Conservation (phyloP, 768 basidiomycete genomes). For the Lentinula lateritia region DNA sequence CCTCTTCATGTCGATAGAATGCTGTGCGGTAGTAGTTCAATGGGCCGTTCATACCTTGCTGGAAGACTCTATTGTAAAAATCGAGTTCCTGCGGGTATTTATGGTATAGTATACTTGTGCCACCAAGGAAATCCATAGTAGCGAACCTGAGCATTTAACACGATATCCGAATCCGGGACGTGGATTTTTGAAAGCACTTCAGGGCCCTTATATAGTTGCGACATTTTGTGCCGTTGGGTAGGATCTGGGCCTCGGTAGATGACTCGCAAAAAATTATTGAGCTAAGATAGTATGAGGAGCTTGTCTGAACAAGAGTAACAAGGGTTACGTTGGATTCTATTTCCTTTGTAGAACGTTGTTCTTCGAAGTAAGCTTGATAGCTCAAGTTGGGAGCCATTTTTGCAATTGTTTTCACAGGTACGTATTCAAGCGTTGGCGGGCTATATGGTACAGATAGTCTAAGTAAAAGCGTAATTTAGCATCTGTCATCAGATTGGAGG, state of each 20-base stretch:
- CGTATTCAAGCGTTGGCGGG: slow-evolving; percentile 47
- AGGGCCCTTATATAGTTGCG: not conserved
- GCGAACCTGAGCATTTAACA: not conserved
- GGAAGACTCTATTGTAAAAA: slow-evolving; percentile 42
- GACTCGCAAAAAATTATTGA: slow-evolving; percentile 29
- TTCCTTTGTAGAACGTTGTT: slow-evolving; percentile 41
- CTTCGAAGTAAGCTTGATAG: slow-evolving; percentile 67
- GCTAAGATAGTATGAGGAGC: slow-evolving; percentile 18
- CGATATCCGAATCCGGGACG: not conserved
- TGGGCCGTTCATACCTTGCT: slow-evolving; percentile 57
- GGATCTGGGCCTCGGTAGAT: slow-evolving; percentile 14
- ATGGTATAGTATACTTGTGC: not conserved
- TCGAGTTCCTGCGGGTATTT: slow-evolving; percentile 42
- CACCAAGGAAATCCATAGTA: not conserved
- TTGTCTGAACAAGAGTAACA: not conserved
- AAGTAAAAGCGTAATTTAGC: not conserved
- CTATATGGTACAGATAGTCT: slow-evolving; percentile 66
- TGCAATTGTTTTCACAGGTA: slow-evolving; percentile 47
- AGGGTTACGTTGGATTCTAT: slow-evolving; percentile 52
- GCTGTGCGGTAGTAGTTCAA: slow-evolving; percentile 74
- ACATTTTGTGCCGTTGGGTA: not conserved
- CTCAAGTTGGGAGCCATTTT: slow-evolving; percentile 49
- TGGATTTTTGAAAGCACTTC: not conserved
- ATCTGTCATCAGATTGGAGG: not conserved
- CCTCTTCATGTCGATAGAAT: slow-evolving; percentile 61